Evolutionary conservation across 2,329 filamentous ascomycete species (phyloP).

Genomic region (Tolypocladium nubicola): DNA sequence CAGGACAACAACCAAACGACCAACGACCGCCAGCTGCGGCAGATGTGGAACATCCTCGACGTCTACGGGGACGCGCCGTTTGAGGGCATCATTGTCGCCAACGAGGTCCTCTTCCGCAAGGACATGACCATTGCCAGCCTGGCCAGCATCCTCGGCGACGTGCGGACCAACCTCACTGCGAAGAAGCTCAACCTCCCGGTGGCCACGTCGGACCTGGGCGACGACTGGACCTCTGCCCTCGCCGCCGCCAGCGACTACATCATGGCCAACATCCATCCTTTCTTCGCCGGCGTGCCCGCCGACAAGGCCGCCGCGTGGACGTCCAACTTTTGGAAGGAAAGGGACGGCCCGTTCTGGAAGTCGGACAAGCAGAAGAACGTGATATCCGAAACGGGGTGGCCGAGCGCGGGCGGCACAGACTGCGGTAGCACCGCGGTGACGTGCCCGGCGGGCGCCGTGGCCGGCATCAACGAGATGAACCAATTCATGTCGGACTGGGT

Average conservation of each 20-base stretch:
- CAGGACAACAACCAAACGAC: conserved; percentile 76
- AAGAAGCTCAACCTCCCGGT: conserved; percentile 62
- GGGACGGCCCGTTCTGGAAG: conserved; percentile 58
- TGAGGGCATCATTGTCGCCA: conserved; percentile 71
- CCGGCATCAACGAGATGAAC: conserved; percentile 73
- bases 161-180: conserved; percentile 61
- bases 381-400: conserved; percentile 90
- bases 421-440: conserved; percentile 46
- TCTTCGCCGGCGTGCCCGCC: conserved; percentile 73
- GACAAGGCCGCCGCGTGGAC: conserved; percentile 69
- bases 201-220: conserved; percentile 79
- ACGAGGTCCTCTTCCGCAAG: conserved; percentile 69
- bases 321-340: conserved; percentile 63
- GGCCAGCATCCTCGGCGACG: conserved; percentile 51
- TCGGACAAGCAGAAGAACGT: conserved; percentile 56
- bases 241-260: conserved; percentile 68
- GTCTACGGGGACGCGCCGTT: conserved; percentile 58
- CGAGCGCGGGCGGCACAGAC: conserved; percentile 66
- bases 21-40: conserved; percentile 67
- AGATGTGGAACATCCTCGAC: conserved; percentile 79
- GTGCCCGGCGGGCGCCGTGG: conserved; percentile 53
- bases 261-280: conserved; percentile 96
- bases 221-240: conserved; percentile 69
- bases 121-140: conserved; percentile 59
- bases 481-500: conserved; percentile 80